Evolutionary conservation across 2,329 filamentous ascomycete genomes (phyloP).

Genomic region (Diplocarpon rosae): DNA sequence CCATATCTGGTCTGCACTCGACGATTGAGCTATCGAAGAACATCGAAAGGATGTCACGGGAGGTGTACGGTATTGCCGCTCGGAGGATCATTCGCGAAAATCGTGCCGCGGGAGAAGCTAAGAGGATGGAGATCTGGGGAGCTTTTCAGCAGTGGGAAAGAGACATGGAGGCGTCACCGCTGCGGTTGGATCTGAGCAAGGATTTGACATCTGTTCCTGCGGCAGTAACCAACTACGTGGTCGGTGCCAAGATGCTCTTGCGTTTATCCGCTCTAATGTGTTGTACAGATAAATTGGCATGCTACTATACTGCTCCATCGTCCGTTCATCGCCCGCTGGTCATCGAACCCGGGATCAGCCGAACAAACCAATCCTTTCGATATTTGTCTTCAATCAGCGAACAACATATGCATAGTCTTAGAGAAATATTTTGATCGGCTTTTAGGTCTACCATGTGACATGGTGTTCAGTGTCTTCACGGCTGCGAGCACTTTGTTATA

Average conservation of each 20-base stretch:
- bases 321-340: slow-evolving; percentile 23
- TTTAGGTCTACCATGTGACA: slow-evolving; percentile 24
- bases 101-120: slow-evolving; percentile 16
- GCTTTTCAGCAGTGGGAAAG: slow-evolving; percentile 20
- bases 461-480: slow-evolving; percentile 25
- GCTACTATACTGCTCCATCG: slow-evolving; percentile 23
- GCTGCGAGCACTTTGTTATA: slow-evolving; percentile 23
- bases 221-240: slow-evolving; percentile 23
- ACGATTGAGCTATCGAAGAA: slow-evolving; percentile 18
- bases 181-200: slow-evolving; percentile 21
- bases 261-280: neutral
- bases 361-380: slow-evolving; percentile 14
- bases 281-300: slow-evolving; percentile 19
- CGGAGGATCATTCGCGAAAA: slow-evolving; percentile 22
- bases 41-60: slow-evolving; percentile 19
- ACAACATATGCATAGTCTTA: slow-evolving; percentile 22
- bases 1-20: slow-evolving; percentile 23
- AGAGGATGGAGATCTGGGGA: slow-evolving; percentile 18
- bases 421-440: slow-evolving; percentile 24
- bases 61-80: slow-evolving; percentile 22
- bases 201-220: slow-evolving; percentile 21
- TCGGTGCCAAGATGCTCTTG: slow-evolving; percentile 7
- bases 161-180: slow-evolving; percentile 18
- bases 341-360: slow-evolving; percentile 7
- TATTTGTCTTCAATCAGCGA: slow-evolving; percentile 22